Evolutionary conservation across 177 flowering plant genomes (phyloP).

Genomic region (Vitis hybrid): DNA sequence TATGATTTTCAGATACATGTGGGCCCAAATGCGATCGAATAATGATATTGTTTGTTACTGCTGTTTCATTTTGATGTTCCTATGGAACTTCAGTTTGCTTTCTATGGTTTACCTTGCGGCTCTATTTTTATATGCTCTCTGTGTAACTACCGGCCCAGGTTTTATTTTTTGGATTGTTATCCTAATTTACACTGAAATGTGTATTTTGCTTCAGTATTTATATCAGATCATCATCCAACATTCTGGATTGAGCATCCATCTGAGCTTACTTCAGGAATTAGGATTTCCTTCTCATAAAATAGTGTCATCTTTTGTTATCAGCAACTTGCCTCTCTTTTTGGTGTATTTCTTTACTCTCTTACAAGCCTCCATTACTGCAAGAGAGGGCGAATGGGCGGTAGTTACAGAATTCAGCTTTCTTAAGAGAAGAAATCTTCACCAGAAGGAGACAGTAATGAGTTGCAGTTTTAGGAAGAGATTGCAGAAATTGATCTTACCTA

Average conservation of each 20-base stretch:
- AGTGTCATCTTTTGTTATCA: constrained; percentile 78
- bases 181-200: constrained; percentile 88
- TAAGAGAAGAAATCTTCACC: constrained; percentile 27
- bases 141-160: constrained; percentile 86
- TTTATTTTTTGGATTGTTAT: constrained; percentile 82
- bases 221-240: constrained; percentile 95
- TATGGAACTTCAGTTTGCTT: constrained; percentile 97
- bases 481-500: constrained; percentile 23
- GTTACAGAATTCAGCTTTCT: constrained; percentile 30
- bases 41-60: constrained; percentile 92
- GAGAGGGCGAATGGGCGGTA: constrained; percentile 83
- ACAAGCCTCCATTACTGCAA: constrained; percentile 90
- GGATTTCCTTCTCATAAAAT: constrained; percentile 81
- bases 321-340: constrained; percentile 82
- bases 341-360: constrained; percentile 93
- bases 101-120: constrained; percentile 94
- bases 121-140: constrained; percentile 91
- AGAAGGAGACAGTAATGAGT: constrained; percentile 24
- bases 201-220: constrained; percentile 79
- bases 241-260: constrained; percentile 57
- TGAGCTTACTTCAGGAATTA: constrained; percentile 48
- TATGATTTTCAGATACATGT: constrained; percentile 70
- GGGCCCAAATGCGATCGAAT: constrained; percentile 87
- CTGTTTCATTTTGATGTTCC: constrained; percentile 82
- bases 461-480: constrained; percentile 29